phyloP scores from a whole-genome alignment of 176 grass and related monocot genomes.

The Cymbopogon citratus region DNA sequence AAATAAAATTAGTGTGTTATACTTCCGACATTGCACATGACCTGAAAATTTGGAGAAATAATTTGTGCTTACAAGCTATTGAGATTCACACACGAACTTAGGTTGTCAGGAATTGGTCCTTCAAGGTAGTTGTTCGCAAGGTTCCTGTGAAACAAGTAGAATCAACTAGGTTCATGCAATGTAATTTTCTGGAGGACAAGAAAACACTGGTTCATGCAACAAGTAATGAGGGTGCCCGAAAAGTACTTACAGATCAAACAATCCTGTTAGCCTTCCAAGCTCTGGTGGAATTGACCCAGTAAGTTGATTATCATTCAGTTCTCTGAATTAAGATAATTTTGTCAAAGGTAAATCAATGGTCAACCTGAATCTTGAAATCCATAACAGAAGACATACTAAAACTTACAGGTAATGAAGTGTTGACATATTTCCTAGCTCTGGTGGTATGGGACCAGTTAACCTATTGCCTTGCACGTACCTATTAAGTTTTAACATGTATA shows the following conservation, averaged over 20 bases:
- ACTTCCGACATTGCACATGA: not conserved
- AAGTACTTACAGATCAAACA: constrained; percentile 84
- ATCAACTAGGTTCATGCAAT: not conserved
- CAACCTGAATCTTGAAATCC: not conserved
- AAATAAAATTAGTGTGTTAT: constrained; percentile 14
- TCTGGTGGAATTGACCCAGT: constrained; percentile 79
- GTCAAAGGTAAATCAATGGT: not conserved
- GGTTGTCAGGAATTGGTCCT: constrained; percentile 83
- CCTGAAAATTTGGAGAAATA: not conserved
- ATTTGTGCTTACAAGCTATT: constrained; percentile 91
- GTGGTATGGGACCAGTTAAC: constrained; percentile 74
- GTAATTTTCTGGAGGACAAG: not conserved
- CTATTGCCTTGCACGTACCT: constrained; percentile 90
- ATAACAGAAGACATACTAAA: not conserved
- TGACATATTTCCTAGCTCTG: constrained; percentile 91
- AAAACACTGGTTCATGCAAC: not conserved
- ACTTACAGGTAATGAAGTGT: constrained; percentile 95
- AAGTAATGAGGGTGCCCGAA: not conserved
- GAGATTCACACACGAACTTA: constrained; percentile 90
- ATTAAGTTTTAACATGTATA: not conserved
- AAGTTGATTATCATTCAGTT: constrained; percentile 88
- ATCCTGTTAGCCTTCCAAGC: constrained; percentile 78
- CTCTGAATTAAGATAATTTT: constrained; percentile 48
- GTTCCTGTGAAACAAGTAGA: constrained; percentile 45
- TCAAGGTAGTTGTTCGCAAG: constrained; percentile 87